These are phyloP conservation scores for peach (Prunus persica) DNA, from an alignment of 306 rosid genomes.

Conservation along the genomic window Prunus_persica_NCBIv2 NC_034009.1:1273501-1274000, in stretches of 20 bases:
- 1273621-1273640: conserved; percentile 97
- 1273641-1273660: conserved; percentile 65
- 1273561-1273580: not conserved
- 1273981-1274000: conserved; percentile 90
- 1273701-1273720: conserved; percentile 91
- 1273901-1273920: conserved; percentile 77
- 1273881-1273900: not conserved
- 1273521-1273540: too few species aligned
- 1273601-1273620: conserved; percentile 63
- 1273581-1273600: not conserved
- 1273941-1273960: conserved; percentile 95
- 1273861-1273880: not conserved
- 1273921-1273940: conserved; percentile 99
- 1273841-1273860: not conserved
- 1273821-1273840: conserved; percentile 23
- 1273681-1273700: conserved; percentile 94
- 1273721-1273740: conserved; percentile 97
- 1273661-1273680: conserved; percentile 86
- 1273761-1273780: conserved; percentile 92
- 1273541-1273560: not conserved
- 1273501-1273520: conserved; percentile 7
- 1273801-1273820: conserved; percentile 92
- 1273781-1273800: conserved; percentile 91
- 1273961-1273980: conserved; percentile 88
- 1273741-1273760: conserved; percentile 97